Base-by-base conservation (phyloP, 169 alveolate genomes). In the Cryptosporidium felis region DNA sequence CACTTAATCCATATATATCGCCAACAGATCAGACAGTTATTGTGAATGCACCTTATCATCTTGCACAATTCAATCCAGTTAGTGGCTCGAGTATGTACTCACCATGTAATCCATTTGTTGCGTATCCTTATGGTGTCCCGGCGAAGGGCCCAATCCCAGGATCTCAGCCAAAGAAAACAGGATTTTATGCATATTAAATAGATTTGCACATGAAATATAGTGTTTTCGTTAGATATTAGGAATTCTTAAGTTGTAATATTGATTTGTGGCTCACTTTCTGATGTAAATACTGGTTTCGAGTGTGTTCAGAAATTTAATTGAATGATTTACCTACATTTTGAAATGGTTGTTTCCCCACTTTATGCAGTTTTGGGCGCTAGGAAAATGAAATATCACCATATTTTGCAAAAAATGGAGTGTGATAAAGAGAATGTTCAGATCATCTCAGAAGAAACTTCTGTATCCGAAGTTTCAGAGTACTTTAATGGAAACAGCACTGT, bases 31-130 rank as follows among this genome's bases (percentile, higher is more conserved):
- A 74, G 40, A 74, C 85, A 32, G 67, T 74, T 30, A 58, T 74
- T 53, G 85, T 74, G 12, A 74, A 74, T 58, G 85, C 85, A n/a
- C 85, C 85, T 9, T 74, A 74, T 38, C 85, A 74, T 34, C 65
- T 51, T 49, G 85, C 85, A 28, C 85, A 74, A 74, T 74, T 74
- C 36, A 74, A 74, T 34, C 85, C 85, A 12, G 67, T 74, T 26
- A 74, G 67, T 53, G 85, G 85, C 14, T 74, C 85, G 12, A 74
- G 67, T 18, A 74, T 74, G 85, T 74, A 74, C 40, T 74, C 85
- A 2, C 85, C 85, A 4, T 74, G 85, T 59, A 74, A 74, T 14
- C 85, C 85, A 14, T 74, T 74, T 74, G 85, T 56, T 36, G 85
- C 85, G 18, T 74, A 74, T 41, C 85, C 85, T 21, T 74, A 74